Evolutionary conservation across 2,329 filamentous ascomycete genomes (phyloP).

Genomic region (Alternaria infectoria): DNA sequence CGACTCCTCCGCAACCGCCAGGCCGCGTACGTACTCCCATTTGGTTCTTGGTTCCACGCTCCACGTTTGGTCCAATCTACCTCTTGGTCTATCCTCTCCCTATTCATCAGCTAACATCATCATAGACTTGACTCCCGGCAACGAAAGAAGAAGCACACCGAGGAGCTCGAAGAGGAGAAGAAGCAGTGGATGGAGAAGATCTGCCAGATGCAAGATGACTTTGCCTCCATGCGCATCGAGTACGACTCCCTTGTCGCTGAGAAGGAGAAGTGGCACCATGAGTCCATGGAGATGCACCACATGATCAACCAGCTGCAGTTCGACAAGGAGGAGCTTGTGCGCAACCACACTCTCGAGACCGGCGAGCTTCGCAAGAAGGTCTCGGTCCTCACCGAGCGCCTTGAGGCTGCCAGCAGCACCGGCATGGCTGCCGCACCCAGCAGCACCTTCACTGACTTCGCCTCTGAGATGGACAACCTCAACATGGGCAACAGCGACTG

Average conservation of each 20-base stretch:
- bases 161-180: constrained; percentile 95
- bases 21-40: constrained; percentile 74
- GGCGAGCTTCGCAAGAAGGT: constrained; percentile 93
- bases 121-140: constrained; percentile 90
- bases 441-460: constrained; percentile 72
- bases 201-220: constrained; percentile 77
- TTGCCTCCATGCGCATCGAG: constrained; percentile 71
- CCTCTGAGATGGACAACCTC: constrained; percentile 82
- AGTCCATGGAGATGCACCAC: constrained; percentile 76
- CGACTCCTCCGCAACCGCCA: constrained; percentile 92
- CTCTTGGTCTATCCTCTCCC: constrained; percentile 41
- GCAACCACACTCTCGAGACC: constrained; percentile 86
- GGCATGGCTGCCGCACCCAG: constrained; percentile 59
- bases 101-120: constrained; percentile 46
- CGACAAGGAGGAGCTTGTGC: constrained; percentile 92
- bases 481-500: constrained; percentile 77
- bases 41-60: constrained; percentile 54
- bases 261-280: constrained; percentile 72
- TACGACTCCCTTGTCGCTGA: constrained; percentile 55
- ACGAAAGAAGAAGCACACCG: constrained; percentile 97
- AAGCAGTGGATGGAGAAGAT: constrained; percentile 84
- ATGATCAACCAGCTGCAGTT: constrained; percentile 78
- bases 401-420: constrained; percentile 63
- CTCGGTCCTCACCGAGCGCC: constrained; percentile 75
- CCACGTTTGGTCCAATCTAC: constrained; percentile 35